Conservation (phyloP, 179 eudicot genomes). For the Pouteria campechiana region DNA sequence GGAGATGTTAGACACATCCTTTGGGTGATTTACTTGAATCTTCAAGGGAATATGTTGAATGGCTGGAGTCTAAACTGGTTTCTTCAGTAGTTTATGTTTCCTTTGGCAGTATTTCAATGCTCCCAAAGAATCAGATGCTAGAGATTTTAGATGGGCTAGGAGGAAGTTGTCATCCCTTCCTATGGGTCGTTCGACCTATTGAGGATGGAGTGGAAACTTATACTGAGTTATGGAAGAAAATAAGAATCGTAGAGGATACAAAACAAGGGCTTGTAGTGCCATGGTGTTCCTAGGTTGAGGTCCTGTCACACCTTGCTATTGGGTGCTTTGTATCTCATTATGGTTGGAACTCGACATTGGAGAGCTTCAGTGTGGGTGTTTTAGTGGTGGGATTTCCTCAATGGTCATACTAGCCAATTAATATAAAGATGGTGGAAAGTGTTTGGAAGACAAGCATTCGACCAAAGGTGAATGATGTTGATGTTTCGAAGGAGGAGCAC, state of each 20-base stretch:
- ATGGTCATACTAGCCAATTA: not conserved
- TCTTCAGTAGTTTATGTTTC: too few relatives aligned
- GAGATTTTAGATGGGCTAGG: not conserved
- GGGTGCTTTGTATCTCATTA: not conserved
- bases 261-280: not conserved
- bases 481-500: slow-evolving; percentile 1
- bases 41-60: too few relatives aligned
- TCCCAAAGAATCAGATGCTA: not conserved
- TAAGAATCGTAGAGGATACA: too few relatives aligned
- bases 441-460: not conserved
- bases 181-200: too few relatives aligned
- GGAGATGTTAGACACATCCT: too few relatives aligned
- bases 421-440: not conserved
- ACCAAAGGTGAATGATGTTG: slow-evolving; percentile 1
- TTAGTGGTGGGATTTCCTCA: not conserved
- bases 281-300: slow-evolving; percentile 2
- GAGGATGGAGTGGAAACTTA: too few relatives aligned
- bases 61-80: too few relatives aligned
- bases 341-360: not conserved
- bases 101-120: too few relatives aligned
- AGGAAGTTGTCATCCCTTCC: not conserved
- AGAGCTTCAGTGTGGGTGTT: not conserved
- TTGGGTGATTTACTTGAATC: too few relatives aligned
- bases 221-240: too few relatives aligned
- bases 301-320: not conserved